phyloP scores from a whole-genome alignment of 2,329 filamentous ascomycete genomes.

The Biscogniauxia marginata region DNA sequence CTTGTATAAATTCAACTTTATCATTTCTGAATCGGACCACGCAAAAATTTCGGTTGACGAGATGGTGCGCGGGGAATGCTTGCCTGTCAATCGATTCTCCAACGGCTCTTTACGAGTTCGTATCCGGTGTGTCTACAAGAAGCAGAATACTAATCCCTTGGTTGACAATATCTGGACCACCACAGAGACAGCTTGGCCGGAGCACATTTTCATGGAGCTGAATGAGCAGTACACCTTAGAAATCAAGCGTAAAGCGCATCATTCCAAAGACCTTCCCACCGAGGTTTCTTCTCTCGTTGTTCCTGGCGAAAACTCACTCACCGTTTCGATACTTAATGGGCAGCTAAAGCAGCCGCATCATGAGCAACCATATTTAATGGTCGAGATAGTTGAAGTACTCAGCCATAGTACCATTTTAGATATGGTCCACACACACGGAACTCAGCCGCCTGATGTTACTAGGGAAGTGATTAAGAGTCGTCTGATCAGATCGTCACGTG shows the following conservation, averaged over 20 bases:
- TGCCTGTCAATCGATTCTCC: constrained; percentile 40
- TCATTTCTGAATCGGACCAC: constrained; percentile 38
- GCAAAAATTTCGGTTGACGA: constrained; percentile 35
- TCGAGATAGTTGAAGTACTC: constrained; percentile 66
- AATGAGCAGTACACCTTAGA: constrained; percentile 57
- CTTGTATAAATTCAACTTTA: constrained; percentile 48
- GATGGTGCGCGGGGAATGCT: constrained; percentile 21
- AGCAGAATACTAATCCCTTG: constrained; percentile 26
- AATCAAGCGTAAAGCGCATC: constrained; percentile 65
- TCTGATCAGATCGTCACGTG: constrained; percentile 33
- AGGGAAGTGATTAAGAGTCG: constrained; percentile 55
- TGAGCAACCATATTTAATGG: constrained; percentile 59
- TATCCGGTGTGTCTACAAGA: constrained; percentile 59
- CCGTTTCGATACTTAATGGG: constrained; percentile 44
- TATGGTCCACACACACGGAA: constrained; percentile 36
- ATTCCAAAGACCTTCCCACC: constrained; percentile 72
- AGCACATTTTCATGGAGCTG: constrained; percentile 64
- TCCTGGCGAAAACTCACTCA: constrained; percentile 61
- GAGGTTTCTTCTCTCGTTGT: constrained; percentile 66
- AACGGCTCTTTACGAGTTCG: constrained; percentile 63
- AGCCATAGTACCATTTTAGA: constrained; percentile 44
- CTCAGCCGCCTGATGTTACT: constrained; percentile 48
- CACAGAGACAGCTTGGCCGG: constrained; percentile 68
- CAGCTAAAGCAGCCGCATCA: constrained; percentile 13
- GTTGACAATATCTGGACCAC: constrained; percentile 59